A percentile compares a stretch with the other conserved stretches of the same genome.
phyloP scores from a whole-genome alignment of 2,329 filamentous ascomycete species.

The Triangularia verruculosa region DNA sequence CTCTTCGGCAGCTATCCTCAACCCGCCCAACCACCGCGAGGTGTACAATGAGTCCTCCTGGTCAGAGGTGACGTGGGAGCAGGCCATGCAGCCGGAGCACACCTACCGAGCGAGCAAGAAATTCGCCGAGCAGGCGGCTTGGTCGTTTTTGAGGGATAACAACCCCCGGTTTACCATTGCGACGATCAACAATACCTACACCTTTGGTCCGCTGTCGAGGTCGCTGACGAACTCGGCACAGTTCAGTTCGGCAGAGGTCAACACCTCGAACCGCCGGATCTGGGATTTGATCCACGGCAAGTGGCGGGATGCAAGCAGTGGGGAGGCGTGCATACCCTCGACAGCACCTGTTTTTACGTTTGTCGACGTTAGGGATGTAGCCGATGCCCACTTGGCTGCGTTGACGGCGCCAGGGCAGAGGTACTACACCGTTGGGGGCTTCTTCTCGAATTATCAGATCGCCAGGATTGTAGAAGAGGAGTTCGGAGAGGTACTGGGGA shows the following conservation, averaged over 20 bases:
- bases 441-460: constrained; percentile 60
- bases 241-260: constrained; percentile 49
- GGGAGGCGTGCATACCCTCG: constrained; percentile 44
- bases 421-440: constrained; percentile 60
- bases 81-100: constrained; percentile 32
- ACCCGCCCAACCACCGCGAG: constrained; percentile 35
- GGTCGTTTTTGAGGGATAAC: constrained; percentile 58
- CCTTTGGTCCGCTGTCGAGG: constrained; percentile 62
- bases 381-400: constrained; percentile 60
- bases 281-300: constrained; percentile 62
- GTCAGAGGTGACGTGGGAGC: constrained; percentile 38
- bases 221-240: constrained; percentile 49
- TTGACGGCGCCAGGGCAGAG: constrained; percentile 57
- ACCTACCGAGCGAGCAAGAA: constrained; percentile 45
- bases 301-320: constrained; percentile 47
- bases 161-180: constrained; percentile 58
- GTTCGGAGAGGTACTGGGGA: constrained; percentile 34
- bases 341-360: constrained; percentile 57
- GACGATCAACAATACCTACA: constrained; percentile 60
- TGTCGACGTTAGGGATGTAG: constrained; percentile 61
- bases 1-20: constrained; percentile 45
- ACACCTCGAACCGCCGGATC: constrained; percentile 70
- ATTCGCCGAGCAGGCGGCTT: constrained; percentile 65
- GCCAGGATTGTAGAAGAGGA: constrained; percentile 53
- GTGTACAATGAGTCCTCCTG: constrained; percentile 42